These are phyloP conservation scores for Penicillium glabrum DNA, from an alignment of 2,329 filamentous ascomycete species.

Conservation along the genomic window DNA sequence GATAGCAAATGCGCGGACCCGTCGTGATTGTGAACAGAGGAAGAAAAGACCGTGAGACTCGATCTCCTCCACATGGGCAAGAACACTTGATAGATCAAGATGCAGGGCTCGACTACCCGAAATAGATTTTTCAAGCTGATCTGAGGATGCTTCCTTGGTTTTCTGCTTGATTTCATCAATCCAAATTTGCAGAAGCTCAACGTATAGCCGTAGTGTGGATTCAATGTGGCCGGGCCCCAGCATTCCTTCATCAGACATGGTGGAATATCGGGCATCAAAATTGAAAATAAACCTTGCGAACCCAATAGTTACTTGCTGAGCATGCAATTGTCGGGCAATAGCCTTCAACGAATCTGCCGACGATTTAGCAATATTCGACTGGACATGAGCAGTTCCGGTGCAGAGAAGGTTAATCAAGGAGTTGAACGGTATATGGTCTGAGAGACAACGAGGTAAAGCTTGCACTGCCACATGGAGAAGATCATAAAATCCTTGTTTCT, in stretches of 20 bases:
- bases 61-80: conserved; percentile 93
- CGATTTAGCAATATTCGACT: conserved; percentile 85
- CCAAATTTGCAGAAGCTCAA: conserved; percentile 94
- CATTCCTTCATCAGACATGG: conserved; percentile 97
- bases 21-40: conserved; percentile 88
- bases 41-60: conserved; percentile 98
- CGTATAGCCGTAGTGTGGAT: conserved; percentile 86
- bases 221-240: conserved; percentile 92
- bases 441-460: conserved; percentile 89
- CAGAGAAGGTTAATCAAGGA: conserved; percentile 91
- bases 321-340: conserved; percentile 88
- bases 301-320: conserved; percentile 92
- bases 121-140: conserved; percentile 61
- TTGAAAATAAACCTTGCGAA: conserved; percentile 98
- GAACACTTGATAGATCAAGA: conserved; percentile 81
- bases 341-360: conserved; percentile 92
- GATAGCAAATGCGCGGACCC: conserved; percentile 86
- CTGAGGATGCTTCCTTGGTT: conserved; percentile 68
- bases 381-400: conserved; percentile 93
- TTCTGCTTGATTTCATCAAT: conserved; percentile 93
- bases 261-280: conserved; percentile 95
- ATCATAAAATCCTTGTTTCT: conserved; percentile 94
- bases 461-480: conserved; percentile 93
- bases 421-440: conserved; percentile 87
- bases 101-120: conserved; percentile 72